Conservation (phyloP, 2,329 filamentous ascomycete species). For the Salinomyces thailandicus region DNA sequence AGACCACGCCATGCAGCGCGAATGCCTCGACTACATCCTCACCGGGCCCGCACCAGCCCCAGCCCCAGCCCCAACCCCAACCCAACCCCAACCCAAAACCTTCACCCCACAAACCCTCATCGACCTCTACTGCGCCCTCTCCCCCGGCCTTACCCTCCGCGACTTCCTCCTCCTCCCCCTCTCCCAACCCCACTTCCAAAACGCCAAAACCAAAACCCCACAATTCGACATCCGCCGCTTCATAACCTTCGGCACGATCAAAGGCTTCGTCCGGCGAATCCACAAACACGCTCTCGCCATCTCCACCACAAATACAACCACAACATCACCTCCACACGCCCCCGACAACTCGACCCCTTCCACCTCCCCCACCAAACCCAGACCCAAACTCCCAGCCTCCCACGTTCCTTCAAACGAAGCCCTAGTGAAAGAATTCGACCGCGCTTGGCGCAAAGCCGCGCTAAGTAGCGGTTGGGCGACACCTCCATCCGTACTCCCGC, state of each 20-base stretch:
- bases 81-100: constrained; percentile 1
- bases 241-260: constrained; percentile 92
- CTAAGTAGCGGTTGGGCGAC: constrained; percentile 21
- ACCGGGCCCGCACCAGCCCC: constrained; percentile 34
- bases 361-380: constrained; percentile 10
- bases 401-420: constrained; percentile 14
- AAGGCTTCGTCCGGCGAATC: constrained; percentile 83
- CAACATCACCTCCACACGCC: constrained; percentile 5
- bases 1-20: constrained; percentile 68
- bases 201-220: constrained; percentile 36
- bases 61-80: neutral
- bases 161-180: constrained; percentile 76
- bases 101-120: constrained; percentile 43
- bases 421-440: constrained; percentile 17
- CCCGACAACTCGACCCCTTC: constrained; percentile 1
- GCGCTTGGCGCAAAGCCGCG: constrained; percentile 26
- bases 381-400: too few species aligned
- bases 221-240: constrained; percentile 82
- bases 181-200: too few species aligned
- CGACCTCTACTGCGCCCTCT: constrained; percentile 75
- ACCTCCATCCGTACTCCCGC: constrained; percentile 19
- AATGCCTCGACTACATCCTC: constrained; percentile 74
- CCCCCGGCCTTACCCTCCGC: constrained; percentile 70
- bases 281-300: constrained; percentile 73
- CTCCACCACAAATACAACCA: constrained; percentile 4